A percentile compares a stretch with the other conserved stretches of the same genome.
Conservation (phyloP, 129 eudicot genomes). For the Ambrosia artemisiifolia region DNA sequence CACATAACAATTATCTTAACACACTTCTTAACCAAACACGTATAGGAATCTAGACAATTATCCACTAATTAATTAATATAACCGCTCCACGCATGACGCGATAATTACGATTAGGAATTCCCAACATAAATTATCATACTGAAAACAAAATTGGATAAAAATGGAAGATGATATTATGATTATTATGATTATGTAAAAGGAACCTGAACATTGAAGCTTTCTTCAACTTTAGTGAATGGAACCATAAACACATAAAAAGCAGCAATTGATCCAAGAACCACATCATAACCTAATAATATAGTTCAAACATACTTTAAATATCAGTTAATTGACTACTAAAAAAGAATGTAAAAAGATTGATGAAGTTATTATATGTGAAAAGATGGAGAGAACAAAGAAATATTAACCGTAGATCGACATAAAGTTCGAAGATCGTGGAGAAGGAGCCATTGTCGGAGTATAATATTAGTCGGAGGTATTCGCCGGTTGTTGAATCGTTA, state of each 20-base stretch:
- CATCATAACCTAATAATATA: constrained; percentile 66
- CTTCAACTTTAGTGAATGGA: constrained; percentile 97
- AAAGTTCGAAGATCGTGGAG: constrained; percentile 28
- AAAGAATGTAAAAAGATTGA: not conserved
- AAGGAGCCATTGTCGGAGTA: constrained; percentile 21
- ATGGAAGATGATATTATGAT: not conserved
- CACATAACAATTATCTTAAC: too few species aligned
- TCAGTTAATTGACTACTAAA: not conserved
- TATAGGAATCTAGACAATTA: too few species aligned
- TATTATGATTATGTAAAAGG: not conserved
- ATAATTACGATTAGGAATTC: too few species aligned
- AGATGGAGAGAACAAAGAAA: not conserved
- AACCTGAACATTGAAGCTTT: constrained; percentile 98
- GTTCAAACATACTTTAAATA: not conserved
- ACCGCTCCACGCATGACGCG: too few species aligned
- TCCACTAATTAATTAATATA: too few species aligned
- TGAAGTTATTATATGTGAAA: not conserved
- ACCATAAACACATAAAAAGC: constrained; percentile 78
- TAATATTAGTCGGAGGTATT: too few species aligned
- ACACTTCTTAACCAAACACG: too few species aligned
- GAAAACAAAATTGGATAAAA: too few species aligned
- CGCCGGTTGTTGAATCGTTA: too few species aligned
- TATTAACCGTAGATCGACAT: constrained; percentile 24
- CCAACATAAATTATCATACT: too few species aligned
- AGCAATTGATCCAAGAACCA: constrained; percentile 80